Percentiles rank a stretch among this genome's conserved stretches.
Evolutionary conservation across 495 filamentous ascomycete genomes (phyloP).

Genomic region (Friedmanniomyces simplex): DNA sequence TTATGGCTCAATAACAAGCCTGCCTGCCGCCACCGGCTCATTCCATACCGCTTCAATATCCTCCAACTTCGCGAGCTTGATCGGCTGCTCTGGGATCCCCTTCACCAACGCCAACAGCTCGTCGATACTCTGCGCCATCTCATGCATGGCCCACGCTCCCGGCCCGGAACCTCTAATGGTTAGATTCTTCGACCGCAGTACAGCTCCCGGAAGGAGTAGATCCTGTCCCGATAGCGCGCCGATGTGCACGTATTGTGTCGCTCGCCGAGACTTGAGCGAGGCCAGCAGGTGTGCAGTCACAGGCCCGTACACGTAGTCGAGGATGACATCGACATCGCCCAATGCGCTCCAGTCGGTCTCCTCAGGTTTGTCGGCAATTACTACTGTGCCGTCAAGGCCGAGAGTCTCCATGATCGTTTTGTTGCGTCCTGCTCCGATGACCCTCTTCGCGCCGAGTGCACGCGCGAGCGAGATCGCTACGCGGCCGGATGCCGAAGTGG

Average conservation of each 20-base stretch:
- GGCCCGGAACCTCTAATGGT: conserved; percentile 24
- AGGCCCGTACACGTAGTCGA: conserved; percentile 28
- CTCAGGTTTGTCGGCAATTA: conserved; percentile 25
- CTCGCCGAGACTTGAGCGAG: conserved; percentile 10
- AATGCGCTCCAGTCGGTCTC: conserved; percentile 34
- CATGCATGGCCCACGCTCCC: conserved; percentile 21
- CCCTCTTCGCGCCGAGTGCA: conserved; percentile 32
- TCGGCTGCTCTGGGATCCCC: conserved; percentile 15
- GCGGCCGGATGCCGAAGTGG: conserved; percentile 34
- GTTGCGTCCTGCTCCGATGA: conserved; percentile 37
- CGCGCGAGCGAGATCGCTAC: conserved; percentile 32
- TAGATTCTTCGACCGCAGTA: conserved; percentile 24
- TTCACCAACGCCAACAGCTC: conserved; percentile 19
- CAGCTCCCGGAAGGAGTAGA: conserved; percentile 11
- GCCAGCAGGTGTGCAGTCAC: conserved; percentile 9
- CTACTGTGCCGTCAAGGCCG: conserved; percentile 33
- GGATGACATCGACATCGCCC: conserved; percentile 25
- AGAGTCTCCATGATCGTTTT: conserved; percentile 27
- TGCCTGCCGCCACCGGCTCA: conserved; percentile 3
- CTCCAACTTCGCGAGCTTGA: conserved; percentile 14
- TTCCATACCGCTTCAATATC: conserved; percentile 26
- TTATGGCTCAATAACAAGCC: conserved; percentile 20
- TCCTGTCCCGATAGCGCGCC: conserved; percentile 15
- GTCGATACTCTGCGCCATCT: conserved; percentile 21
- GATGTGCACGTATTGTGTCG: conserved; percentile 25